Conservation (phyloP, 306 rosid genomes). For the Trichosanthes cucumerina region DNA sequence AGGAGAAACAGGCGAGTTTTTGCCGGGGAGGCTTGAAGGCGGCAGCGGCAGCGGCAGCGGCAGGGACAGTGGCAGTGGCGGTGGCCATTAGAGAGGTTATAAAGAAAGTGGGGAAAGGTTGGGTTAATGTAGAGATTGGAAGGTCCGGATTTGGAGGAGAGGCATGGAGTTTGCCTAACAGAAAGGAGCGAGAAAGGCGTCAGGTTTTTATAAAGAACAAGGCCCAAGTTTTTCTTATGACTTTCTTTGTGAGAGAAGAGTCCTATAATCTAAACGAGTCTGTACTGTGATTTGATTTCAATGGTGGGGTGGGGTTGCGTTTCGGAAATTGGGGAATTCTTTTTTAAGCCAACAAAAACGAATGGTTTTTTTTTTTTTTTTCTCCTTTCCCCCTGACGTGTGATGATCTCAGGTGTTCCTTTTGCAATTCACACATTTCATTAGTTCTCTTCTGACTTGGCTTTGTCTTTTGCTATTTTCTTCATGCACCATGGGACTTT, state of each 20-base stretch:
- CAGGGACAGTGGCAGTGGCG: not conserved
- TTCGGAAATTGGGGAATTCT: not conserved
- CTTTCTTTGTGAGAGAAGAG: not conserved
- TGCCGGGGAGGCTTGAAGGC: constrained; percentile 17
- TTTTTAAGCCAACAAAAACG: not conserved
- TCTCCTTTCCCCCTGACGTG: not conserved
- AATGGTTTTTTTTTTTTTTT: not conserved
- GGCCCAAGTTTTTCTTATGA: not conserved
- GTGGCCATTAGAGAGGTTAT: not conserved
- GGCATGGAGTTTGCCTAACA: not conserved
- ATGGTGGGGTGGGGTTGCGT: not conserved
- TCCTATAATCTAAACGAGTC: not conserved
- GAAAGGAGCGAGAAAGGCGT: not conserved
- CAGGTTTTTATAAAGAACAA: not conserved
- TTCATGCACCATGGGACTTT: not conserved
- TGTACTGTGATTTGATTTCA: not conserved
- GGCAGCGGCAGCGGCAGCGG: not conserved
- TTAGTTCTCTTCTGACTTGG: not conserved
- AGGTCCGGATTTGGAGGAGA: not conserved
- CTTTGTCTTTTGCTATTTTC: not conserved
- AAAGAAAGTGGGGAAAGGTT: not conserved
- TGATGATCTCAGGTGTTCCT: not conserved
- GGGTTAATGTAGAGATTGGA: not conserved
- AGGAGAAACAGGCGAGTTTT: constrained; percentile 67
- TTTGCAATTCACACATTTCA: not conserved